Percentiles rank a stretch among this genome's conserved stretches.
phyloP scores from a whole-genome alignment of 306 rosid genomes.

The Potentilla sterilis region DNA sequence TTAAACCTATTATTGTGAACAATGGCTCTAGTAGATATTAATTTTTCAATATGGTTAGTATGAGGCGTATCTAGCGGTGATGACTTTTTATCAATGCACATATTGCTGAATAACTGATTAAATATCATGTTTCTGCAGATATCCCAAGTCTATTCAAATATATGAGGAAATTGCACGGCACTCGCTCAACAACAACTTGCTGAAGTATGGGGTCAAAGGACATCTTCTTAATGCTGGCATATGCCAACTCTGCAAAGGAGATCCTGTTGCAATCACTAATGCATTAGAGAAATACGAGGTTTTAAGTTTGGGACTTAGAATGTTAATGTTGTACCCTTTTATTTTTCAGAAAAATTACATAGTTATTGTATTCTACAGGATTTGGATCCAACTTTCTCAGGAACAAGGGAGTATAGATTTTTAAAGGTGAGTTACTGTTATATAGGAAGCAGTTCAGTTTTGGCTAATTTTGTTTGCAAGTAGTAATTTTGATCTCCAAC shows the following conservation, averaged over 20 bases:
- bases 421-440: conserved; percentile 56
- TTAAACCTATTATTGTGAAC: not conserved
- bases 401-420: conserved; percentile 81
- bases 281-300: conserved; percentile 87
- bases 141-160: conserved; percentile 74
- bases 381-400: conserved; percentile 90
- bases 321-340: conserved; percentile 13
- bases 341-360: conserved; percentile 17
- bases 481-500: not conserved
- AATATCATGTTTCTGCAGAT: conserved; percentile 42
- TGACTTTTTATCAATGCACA: not conserved
- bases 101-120: not conserved
- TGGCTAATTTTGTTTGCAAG: not conserved
- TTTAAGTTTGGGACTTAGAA: conserved; percentile 31
- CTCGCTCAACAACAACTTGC: conserved; percentile 78
- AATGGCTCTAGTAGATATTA: not conserved
- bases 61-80: not conserved
- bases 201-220: conserved; percentile 95
- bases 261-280: conserved; percentile 74
- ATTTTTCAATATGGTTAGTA: not conserved
- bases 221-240: conserved; percentile 97
- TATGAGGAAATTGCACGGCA: conserved; percentile 88
- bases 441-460: not conserved
- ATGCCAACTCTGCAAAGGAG: conserved; percentile 92
- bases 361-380: conserved; percentile 56